Conservation (phyloP, 306 rosid species). For the Cucumis melo region DNA sequence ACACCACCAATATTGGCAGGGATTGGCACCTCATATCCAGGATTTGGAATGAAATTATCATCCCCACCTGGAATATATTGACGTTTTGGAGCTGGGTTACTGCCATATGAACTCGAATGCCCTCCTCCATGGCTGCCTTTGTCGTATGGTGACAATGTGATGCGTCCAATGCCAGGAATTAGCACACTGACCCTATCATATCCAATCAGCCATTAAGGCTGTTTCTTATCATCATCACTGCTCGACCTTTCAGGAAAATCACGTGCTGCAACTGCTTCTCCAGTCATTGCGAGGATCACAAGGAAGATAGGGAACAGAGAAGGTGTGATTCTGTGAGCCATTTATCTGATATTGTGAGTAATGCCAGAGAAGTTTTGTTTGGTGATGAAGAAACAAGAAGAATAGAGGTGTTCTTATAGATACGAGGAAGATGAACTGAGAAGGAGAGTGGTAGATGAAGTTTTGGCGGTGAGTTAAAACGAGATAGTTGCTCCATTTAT, state of each 20-base stretch:
- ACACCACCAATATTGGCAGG: conserved; percentile 29
- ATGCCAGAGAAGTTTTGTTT: not conserved
- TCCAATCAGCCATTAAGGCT: conserved; percentile 35
- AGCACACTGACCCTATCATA: conserved; percentile 28
- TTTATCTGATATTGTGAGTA: not conserved
- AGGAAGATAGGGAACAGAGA: conserved; percentile 21
- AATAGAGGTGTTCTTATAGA: not conserved
- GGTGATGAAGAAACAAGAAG: conserved; percentile 22
- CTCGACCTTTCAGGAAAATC: not conserved
- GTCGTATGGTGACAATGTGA: conserved; percentile 21
- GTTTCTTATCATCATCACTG: conserved; percentile 27
- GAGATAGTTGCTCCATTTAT: not conserved
- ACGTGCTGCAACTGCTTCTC: conserved; percentile 30
- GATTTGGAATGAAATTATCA: conserved; percentile 58
- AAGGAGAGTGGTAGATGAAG: conserved; percentile 18
- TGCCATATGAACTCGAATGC: not conserved
- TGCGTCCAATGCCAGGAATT: conserved; percentile 49
- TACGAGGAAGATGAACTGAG: not conserved
- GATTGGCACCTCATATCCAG: conserved; percentile 49
- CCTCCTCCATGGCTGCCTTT: conserved; percentile 3
- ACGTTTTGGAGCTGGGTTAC: conserved; percentile 2
- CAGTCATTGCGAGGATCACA: conserved; percentile 25
- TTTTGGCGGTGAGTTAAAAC: not conserved
- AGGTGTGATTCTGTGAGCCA: conserved; percentile 15
- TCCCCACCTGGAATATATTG: conserved; percentile 59